Percentiles rank a stretch among this genome's conserved stretches.
phyloP scores from a whole-genome alignment of 257 asterid species.

The Fraxinus excelsior region DNA sequence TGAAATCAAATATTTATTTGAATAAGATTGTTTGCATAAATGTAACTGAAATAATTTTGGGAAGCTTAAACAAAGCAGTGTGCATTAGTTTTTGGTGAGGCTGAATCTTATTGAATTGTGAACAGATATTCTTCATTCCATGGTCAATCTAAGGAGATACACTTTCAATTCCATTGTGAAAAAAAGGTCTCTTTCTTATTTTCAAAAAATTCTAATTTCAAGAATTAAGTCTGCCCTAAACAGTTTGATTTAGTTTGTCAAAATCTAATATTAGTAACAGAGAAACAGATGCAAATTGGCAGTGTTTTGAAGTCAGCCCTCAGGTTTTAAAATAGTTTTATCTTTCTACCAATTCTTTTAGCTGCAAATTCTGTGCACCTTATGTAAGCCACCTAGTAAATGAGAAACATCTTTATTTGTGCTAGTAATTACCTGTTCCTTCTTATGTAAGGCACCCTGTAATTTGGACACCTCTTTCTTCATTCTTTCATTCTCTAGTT shows the following conservation, averaged over 20 bases:
- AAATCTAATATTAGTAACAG: conserved; percentile 8
- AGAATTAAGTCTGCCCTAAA: background rate
- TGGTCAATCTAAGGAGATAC: background rate
- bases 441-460: conserved; percentile 43
- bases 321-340: conserved; percentile 14
- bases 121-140: background rate
- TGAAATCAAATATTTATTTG: conserved; percentile 28
- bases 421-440: conserved; percentile 51
- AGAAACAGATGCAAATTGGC: conserved; percentile 11
- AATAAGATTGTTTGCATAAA: conserved; percentile 20
- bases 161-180: background rate
- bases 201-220: background rate
- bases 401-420: background rate
- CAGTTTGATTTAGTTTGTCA: background rate
- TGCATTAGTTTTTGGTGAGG: background rate
- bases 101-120: conserved; percentile 3
- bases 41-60: conserved; percentile 9
- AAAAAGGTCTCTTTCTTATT: background rate
- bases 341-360: conserved; percentile 18
- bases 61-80: conserved; percentile 7
- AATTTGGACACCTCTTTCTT: conserved; percentile 56
- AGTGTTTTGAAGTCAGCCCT: conserved; percentile 9
- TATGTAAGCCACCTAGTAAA: background rate
- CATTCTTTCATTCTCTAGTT: conserved; percentile 67
- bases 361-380: background rate